Evolutionary conservation across 768 basidiomycete genomes (phyloP).

Genomic region (Pisolithus tinctorius): DNA sequence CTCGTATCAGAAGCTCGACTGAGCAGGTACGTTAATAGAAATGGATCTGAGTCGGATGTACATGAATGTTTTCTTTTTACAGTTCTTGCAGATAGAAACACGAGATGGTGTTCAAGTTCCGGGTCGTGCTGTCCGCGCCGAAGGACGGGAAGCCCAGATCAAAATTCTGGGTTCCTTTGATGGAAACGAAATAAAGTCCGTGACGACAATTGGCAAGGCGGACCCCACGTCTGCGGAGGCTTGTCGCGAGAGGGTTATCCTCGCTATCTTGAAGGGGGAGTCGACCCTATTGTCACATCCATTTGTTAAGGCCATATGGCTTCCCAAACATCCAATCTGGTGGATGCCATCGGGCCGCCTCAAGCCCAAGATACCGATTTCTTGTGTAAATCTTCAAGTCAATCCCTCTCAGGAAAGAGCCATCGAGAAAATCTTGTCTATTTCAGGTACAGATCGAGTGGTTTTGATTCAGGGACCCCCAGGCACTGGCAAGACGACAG

Average conservation of each 20-base stretch:
- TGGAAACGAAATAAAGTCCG: constrained; percentile 16
- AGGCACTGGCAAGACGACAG: constrained; percentile 30
- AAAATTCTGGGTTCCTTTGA: constrained; percentile 16
- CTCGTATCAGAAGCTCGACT: too few relatives aligned
- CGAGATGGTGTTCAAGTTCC: constrained; percentile 1
- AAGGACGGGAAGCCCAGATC: constrained; percentile 35
- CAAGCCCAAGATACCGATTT: not conserved
- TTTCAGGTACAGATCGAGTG: constrained; percentile 13
- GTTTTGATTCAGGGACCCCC: constrained; percentile 22
- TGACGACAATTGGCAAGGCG: constrained; percentile 50
- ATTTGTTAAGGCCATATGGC: constrained; percentile 24
- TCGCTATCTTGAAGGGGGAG: constrained; percentile 12
- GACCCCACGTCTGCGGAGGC: constrained; percentile 50
- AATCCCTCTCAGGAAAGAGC: constrained; percentile 23
- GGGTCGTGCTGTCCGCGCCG: constrained; percentile 17
- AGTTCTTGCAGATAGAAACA: constrained; percentile 16
- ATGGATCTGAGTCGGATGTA: constrained; percentile 3
- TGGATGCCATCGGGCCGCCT: constrained; percentile 9
- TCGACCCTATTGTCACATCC: constrained; percentile 14
- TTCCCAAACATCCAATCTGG: constrained; percentile 8
- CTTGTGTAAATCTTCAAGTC: not conserved
- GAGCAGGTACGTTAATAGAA: too few relatives aligned
- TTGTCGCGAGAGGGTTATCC: constrained; percentile 17
- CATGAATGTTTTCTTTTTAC: not conserved
- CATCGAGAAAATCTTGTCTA: constrained; percentile 23